Conservation (phyloP, 202 grass and related monocot genomes). For the Digitaria exilis region DNA sequence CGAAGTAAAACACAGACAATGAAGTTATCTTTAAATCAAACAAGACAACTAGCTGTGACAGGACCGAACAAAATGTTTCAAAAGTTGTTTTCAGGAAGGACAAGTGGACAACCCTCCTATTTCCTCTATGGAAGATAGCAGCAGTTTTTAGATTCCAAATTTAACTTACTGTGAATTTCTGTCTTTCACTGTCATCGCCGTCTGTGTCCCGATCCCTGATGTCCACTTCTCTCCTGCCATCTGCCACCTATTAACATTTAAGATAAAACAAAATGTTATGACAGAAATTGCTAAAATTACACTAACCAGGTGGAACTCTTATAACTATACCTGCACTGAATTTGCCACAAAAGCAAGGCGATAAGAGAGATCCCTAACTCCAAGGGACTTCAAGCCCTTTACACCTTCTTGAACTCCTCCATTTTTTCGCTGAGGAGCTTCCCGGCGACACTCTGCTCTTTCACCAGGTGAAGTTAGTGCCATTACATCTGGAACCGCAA, state of each 20-base stretch:
- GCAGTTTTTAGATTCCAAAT: not conserved
- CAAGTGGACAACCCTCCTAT: not conserved
- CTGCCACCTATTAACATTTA: conserved; percentile 64
- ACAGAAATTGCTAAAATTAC: not conserved
- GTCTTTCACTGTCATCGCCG: conserved; percentile 77
- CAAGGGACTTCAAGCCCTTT: conserved; percentile 83
- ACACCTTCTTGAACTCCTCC: conserved; percentile 85
- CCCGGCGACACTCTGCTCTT: conserved; percentile 88
- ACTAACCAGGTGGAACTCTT: not conserved
- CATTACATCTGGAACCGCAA: conserved; percentile 95
- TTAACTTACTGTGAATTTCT: conserved; percentile 81
- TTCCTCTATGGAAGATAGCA: not conserved
- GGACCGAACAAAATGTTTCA: not conserved
- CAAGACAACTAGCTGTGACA: not conserved
- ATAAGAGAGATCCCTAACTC: conserved; percentile 96
- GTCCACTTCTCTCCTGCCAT: conserved; percentile 83
- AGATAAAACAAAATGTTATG: not conserved
- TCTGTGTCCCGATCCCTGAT: conserved; percentile 74
- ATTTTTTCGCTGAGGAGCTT: conserved; percentile 83
- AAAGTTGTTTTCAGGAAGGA: conserved; percentile 7
- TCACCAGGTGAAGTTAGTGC: conserved; percentile 95
- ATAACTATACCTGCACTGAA: conserved; percentile 81
- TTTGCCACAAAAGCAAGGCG: conserved; percentile 95
- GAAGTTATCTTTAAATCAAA: not conserved
- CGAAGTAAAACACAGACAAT: not conserved